A percentile compares a stretch with the other conserved stretches of the same genome.
These are phyloP conservation scores for Glycyrrhiza uralensis DNA, from an alignment of 306 rosid species.

Conservation along the genomic window DNA sequence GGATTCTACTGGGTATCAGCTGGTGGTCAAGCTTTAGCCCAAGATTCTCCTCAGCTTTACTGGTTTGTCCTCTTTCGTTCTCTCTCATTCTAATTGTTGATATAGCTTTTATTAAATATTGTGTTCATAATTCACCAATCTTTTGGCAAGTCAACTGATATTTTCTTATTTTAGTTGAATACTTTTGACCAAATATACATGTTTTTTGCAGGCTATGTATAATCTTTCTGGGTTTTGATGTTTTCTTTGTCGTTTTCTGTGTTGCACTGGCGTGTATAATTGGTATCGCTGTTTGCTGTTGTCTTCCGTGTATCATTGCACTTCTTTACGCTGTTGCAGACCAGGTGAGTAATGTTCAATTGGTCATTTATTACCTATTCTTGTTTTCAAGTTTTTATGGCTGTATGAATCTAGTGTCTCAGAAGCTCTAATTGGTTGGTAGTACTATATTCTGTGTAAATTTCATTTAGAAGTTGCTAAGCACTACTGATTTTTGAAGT, in stretches of 20 bases:
- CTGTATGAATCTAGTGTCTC: background rate
- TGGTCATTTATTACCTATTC: conserved; percentile 1
- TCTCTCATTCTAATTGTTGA: conserved; percentile 15
- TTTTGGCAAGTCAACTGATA: conserved; percentile 22
- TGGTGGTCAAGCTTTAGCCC: conserved; percentile 70
- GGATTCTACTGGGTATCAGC: conserved; percentile 99
- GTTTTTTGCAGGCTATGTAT: conserved; percentile 82
- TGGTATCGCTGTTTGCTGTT: conserved; percentile 96
- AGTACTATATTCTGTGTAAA: background rate
- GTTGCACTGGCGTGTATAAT: conserved; percentile 94
- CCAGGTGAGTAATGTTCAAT: conserved; percentile 56
- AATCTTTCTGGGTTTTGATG: conserved; percentile 93
- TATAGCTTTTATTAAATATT: background rate
- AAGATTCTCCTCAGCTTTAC: conserved; percentile 76
- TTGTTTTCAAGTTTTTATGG: background rate
- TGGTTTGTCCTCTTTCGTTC: conserved; percentile 53
- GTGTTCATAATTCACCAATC: conserved; percentile 1
- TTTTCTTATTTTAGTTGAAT: conserved; percentile 21
- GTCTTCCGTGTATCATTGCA: conserved; percentile 91
- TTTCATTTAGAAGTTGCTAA: background rate
- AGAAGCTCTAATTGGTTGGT: background rate
- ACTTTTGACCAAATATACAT: conserved; percentile 24
- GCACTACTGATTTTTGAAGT: background rate
- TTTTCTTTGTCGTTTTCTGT: conserved; percentile 96
- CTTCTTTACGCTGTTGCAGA: conserved; percentile 94